phyloP scores from a whole-genome alignment of 1,284 basidiomycete species.

The Coniferiporia sulphurascens region DNA sequence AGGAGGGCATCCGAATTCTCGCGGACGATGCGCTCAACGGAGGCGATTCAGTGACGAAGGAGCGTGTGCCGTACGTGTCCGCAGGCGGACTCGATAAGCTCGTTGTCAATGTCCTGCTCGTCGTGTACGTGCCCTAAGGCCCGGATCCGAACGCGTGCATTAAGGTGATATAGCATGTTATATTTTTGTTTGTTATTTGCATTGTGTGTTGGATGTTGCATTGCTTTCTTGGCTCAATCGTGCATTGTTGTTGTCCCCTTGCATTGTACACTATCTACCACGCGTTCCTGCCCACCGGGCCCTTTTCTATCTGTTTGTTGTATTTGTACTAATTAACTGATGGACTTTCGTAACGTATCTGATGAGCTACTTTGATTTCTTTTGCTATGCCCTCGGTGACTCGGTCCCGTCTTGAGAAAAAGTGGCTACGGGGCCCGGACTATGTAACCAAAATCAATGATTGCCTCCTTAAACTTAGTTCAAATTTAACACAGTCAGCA shows the following conservation, averaged over 20 bases:
- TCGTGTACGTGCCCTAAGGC: constrained; percentile 55
- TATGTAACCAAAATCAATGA: too few species aligned
- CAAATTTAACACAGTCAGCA: too few species aligned
- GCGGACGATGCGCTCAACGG: constrained; percentile 46
- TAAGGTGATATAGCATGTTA: neutral
- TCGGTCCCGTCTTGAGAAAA: too few species aligned
- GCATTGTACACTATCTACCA: constrained; percentile 1
- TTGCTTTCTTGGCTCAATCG: neutral
- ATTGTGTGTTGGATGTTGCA: neutral
- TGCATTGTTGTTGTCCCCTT: neutral
- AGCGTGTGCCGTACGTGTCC: constrained; percentile 64
- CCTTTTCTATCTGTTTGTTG: neutral
- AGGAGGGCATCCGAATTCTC: constrained; percentile 59
- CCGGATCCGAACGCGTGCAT: neutral
- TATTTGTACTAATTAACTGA: neutral
- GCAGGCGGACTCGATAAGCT: constrained; percentile 64
- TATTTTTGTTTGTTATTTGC: neutral
- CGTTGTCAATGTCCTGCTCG: constrained; percentile 66
- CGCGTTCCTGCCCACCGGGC: neutral
- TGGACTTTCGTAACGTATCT: too few species aligned
- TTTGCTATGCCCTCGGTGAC: too few species aligned
- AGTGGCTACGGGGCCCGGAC: too few species aligned
- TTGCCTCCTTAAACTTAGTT: too few species aligned
- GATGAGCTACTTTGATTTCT: too few species aligned
- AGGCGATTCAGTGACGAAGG: constrained; percentile 47